Evolutionary conservation across 139 green algal genomes (phyloP).

Genomic region (Trebouxia sp.): DNA sequence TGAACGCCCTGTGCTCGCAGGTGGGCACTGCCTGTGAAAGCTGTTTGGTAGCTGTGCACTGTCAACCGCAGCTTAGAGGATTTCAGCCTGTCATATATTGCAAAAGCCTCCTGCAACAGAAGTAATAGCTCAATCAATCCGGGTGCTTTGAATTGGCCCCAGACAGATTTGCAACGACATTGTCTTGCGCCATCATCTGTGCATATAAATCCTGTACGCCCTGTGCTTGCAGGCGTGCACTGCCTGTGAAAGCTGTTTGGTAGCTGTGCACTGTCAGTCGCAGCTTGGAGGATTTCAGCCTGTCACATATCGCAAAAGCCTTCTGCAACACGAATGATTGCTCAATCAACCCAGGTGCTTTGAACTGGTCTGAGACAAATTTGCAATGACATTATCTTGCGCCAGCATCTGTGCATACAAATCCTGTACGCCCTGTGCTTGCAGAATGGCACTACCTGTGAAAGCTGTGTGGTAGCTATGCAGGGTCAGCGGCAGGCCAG

Average conservation of each 20-base stretch:
- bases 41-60: slow-evolving; percentile 14
- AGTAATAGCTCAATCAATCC: no score
- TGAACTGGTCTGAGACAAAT: no score
- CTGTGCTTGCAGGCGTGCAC: background rate
- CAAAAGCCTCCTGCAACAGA: background rate
- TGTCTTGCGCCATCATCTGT: background rate
- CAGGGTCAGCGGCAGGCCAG: slow-evolving; percentile 3
- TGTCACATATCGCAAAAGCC: background rate
- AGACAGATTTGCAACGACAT: no score
- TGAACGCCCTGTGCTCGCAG: background rate
- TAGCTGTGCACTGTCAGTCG: slow-evolving; percentile 9
- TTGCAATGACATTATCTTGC: no score
- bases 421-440: background rate
- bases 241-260: slow-evolving; percentile 4
- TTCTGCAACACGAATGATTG: background rate
- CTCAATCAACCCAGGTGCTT: no score
- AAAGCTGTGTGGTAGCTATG: slow-evolving; percentile 16
- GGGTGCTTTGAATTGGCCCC: no score
- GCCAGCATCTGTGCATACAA: background rate
- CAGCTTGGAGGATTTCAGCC: background rate
- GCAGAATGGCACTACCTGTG: background rate
- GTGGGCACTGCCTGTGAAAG: background rate
- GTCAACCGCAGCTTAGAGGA: background rate
- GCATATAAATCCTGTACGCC: background rate
- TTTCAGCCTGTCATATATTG: background rate